Evolutionary conservation across 1,284 basidiomycete genomes (phyloP).

Genomic region (Jaminaea rosea): DNA sequence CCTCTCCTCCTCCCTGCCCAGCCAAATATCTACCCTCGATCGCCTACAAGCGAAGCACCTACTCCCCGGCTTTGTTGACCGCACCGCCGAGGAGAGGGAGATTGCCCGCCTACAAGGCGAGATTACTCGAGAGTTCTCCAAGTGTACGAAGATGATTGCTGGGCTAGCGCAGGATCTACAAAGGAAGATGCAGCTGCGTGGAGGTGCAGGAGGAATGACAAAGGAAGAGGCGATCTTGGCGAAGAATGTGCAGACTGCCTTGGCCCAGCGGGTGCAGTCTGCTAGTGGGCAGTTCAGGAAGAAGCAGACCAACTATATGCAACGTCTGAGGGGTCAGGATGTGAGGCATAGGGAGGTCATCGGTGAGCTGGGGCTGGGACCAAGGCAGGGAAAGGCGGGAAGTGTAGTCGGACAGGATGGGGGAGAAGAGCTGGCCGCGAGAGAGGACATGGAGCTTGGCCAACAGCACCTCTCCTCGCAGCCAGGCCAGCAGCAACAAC

Average conservation of each 20-base stretch:
- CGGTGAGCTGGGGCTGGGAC: slow-evolving; percentile 7
- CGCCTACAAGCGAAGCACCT: slow-evolving; percentile 91
- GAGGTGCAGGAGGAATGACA: slow-evolving; percentile 46
- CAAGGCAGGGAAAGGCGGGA: slow-evolving; percentile 2
- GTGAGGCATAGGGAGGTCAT: slow-evolving; percentile 29
- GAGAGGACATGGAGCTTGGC: slow-evolving; percentile 41
- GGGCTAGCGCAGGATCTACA: slow-evolving; percentile 38
- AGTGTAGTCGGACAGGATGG: not conserved
- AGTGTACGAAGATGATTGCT: slow-evolving; percentile 25
- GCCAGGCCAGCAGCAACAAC: slow-evolving; percentile 12
- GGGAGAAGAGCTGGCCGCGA: slow-evolving; percentile 21
- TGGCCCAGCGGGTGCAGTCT: slow-evolving; percentile 89
- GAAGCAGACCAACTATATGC: slow-evolving; percentile 94
- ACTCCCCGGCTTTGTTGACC: slow-evolving; percentile 90
- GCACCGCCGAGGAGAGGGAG: slow-evolving; percentile 81
- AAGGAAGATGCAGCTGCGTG: slow-evolving; percentile 53
- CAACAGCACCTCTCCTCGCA: slow-evolving; percentile 4
- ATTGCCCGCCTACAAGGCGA: slow-evolving; percentile 78
- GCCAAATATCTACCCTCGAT: slow-evolving; percentile 60
- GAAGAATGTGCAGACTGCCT: slow-evolving; percentile 90
- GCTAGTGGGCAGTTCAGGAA: slow-evolving; percentile 86
- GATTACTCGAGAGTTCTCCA: slow-evolving; percentile 58
- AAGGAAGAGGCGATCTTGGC: slow-evolving; percentile 53
- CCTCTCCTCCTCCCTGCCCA: slow-evolving; percentile 18
- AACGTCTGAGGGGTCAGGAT: slow-evolving; percentile 61